phyloP scores from a whole-genome alignment of 2,329 filamentous ascomycete genomes.

The Talaromyces pinophilus region DNA sequence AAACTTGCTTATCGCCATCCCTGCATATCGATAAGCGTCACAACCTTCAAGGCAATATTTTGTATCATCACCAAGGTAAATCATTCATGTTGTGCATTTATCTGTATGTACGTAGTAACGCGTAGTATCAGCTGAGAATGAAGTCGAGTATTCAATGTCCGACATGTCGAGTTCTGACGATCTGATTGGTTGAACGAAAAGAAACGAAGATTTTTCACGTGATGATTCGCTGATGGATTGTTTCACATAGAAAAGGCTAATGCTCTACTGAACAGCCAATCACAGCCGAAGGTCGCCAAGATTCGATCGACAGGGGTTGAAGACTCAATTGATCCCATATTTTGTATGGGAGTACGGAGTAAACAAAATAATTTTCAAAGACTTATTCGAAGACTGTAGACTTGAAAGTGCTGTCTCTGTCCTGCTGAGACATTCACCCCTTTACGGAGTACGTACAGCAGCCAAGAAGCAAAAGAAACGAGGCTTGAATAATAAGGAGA shows the following conservation, averaged over 20 bases:
- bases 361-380: too few species aligned
- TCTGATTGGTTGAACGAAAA: neutral
- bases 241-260: neutral
- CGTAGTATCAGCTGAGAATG: neutral
- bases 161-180: neutral
- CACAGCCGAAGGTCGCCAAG: neutral
- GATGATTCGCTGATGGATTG: slow-evolving; percentile 3
- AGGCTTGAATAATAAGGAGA: neutral
- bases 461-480: slow-evolving; percentile 9
- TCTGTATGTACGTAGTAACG: neutral
- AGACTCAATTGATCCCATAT: too few species aligned
- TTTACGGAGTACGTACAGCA: neutral
- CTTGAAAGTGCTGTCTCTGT: neutral
- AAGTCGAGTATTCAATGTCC: neutral
- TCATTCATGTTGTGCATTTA: neutral
- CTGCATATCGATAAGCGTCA: neutral
- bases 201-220: slow-evolving; percentile 1
- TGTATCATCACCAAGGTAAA: neutral
- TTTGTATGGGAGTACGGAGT: too few species aligned
- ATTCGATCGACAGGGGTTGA: slow-evolving; percentile 4
- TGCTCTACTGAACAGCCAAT: neutral
- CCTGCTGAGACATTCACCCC: neutral
- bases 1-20: slow-evolving; percentile 8
- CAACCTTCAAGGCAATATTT: too few species aligned
- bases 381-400: neutral